Evolutionary conservation across 2,329 filamentous ascomycete species (phyloP), one percentile per base, ranked within the genome.

Genomic region (Monilinia laxa): DNA sequence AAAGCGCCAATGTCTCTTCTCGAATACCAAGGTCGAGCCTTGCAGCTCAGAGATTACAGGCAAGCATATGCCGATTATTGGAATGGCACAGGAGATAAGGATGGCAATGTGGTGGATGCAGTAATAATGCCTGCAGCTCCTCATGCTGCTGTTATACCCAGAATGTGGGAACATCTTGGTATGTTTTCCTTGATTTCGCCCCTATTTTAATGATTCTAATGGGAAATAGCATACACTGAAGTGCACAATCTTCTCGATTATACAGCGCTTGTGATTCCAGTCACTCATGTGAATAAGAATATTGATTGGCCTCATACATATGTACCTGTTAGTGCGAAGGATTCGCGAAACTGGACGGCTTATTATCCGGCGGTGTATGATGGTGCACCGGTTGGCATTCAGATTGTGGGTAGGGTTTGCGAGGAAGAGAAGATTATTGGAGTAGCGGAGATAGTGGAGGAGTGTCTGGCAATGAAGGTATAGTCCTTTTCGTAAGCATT

Each of bases 191-290:
- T 23, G n/a, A 57, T 18, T 31, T 31, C 6, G 3, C 11, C 4
- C 1, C 12, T 14, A 35, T 16, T 2, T 14, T 3, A 16, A 2
- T 23, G 14, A 45, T 54, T 10, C 4, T 40, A 28, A 25, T 20
- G 2, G 12, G 23, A 2, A 16, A 28, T 40, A 67, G 65, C 45
- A 4, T 87, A 88, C 70, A 87, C 85, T 0, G 86, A 86, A 71
- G 79, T 87, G 5, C 87, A 84, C 81, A 87, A 88, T 70, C 76
- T 88, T 12, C 77, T 89, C 0, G 87, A 90, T 72, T 89, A 89
- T 70, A 79, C 84, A 0, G 82, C 85, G 0, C 75, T 87, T 5
- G 81, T 84, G 0, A 76, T 89, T 18, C 86, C 87, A 0, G 82
- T 81, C 18, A 85, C 84, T 0, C 75, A 84, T 1, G 76, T 77